Evolutionary conservation across 164 flowering plant genomes (phyloP).

Genomic region (Piper betle): DNA sequence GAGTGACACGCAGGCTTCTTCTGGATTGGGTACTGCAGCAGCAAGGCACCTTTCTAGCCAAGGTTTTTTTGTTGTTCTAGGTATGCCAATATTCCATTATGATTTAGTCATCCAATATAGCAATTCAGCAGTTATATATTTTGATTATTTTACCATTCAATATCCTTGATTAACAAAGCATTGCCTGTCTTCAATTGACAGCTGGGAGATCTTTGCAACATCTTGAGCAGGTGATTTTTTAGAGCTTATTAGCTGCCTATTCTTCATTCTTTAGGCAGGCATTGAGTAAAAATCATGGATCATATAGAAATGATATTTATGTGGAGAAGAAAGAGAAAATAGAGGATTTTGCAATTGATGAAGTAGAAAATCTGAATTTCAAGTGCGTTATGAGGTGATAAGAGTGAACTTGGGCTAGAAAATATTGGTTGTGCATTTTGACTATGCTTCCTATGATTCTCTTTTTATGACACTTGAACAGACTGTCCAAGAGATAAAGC

Average conservation of each 20-base stretch:
- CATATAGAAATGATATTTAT: too few relatives aligned
- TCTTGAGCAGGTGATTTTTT: constrained; percentile 27
- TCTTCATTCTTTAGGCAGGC: neutral
- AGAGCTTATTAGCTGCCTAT: neutral
- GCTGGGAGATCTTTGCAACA: constrained; percentile 51
- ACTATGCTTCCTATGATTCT: neutral
- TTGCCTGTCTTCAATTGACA: constrained; percentile 23
- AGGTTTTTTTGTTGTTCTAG: constrained; percentile 73
- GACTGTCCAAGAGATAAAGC: constrained; percentile 44
- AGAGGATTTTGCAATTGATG: neutral
- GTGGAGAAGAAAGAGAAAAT: neutral
- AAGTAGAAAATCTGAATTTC: neutral
- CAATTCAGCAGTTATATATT: too few relatives aligned
- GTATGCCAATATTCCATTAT: constrained; percentile 17
- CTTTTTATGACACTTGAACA: constrained; percentile 13
- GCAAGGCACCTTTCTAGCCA: constrained; percentile 53
- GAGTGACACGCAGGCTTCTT: constrained; percentile 49
- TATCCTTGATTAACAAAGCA: neutral
- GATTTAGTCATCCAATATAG: too few relatives aligned
- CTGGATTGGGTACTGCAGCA: constrained; percentile 84
- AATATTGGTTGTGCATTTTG: neutral
- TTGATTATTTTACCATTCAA: neutral
- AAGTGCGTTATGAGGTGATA: neutral
- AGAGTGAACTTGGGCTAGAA: neutral
- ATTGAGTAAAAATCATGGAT: too few relatives aligned